Evolutionary conservation across 2,329 filamentous ascomycete species (phyloP).

Genomic region (Fusarium annulatum): DNA sequence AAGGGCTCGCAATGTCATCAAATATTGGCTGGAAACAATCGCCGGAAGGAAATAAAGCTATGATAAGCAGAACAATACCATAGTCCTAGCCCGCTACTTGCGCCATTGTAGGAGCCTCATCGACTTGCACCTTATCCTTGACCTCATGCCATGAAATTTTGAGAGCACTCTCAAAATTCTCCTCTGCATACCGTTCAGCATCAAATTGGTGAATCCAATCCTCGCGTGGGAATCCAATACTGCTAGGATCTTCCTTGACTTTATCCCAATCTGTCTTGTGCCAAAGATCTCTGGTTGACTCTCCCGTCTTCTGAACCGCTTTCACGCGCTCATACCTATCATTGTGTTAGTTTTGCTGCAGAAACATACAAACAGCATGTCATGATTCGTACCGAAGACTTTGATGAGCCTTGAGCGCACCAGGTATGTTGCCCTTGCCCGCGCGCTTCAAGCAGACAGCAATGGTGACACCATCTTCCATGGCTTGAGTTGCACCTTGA

Average conservation of each 20-base stretch:
- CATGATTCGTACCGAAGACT: constrained; percentile 4
- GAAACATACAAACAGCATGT: fast-evolving
- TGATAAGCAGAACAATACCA: not conserved
- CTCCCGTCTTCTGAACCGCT: constrained; percentile 37
- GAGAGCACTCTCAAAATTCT: constrained; percentile 22
- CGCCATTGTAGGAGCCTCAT: not conserved
- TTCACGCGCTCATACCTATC: constrained; percentile 35
- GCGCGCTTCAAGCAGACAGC: constrained; percentile 23
- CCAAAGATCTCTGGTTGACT: constrained; percentile 37
- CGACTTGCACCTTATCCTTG: not conserved
- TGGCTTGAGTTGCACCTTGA: constrained; percentile 34
- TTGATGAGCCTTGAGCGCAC: constrained; percentile 29
- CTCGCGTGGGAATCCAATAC: constrained; percentile 30
- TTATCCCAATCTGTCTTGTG: constrained; percentile 38
- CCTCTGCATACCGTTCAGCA: constrained; percentile 33
- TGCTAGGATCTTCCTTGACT: constrained; percentile 27
- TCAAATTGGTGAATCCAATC: constrained; percentile 41
- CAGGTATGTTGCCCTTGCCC: constrained; percentile 18
- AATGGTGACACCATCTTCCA: constrained; percentile 31
- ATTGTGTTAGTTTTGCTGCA: fast-evolving
- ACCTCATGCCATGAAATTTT: not conserved
- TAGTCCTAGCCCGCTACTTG: not conserved
- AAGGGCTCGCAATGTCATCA: not conserved
- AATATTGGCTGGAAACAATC: not conserved
- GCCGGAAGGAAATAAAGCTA: not conserved